Evolutionary conservation across 202 grass and related monocot genomes (phyloP), one percentile per base, ranked within the genome.

Genomic region (Miscanthus sacchariflorus): DNA sequence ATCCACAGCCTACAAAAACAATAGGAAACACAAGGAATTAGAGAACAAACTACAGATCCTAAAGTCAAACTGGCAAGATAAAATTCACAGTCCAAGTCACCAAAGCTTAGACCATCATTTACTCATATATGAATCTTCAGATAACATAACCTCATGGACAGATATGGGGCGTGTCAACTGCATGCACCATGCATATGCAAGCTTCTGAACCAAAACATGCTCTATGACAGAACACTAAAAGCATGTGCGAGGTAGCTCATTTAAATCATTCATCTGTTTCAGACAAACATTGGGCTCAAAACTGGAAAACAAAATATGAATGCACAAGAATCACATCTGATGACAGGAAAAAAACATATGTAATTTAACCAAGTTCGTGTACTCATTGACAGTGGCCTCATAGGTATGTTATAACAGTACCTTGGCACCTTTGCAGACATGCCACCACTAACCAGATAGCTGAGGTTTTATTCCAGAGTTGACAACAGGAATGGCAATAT

Each of bases 251-350:
- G 50, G 59, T 46, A 43, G 5, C 68, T 8, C n/a, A 52, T 40
- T 12, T 27, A 30, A 28, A 65, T 5, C 66, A 54, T 54, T 54
- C 19, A 6, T 54, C 11, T 77, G 9, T 36, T 39, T 12, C 18
- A 66, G 63, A 49, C 30, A 85, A 85, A 80, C 30, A 74, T 14
- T 49, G 1, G 12, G 3, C 42, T 78, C 3, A 28, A 56, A n/a
- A 56, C 14, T 44, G 43, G 70, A 82, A 44, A 78, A 83, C 21
- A 63, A 28, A 66, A 69, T 12, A 42, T 35, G 46, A 88, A 80
- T 70, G 11, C 11, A 50, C 14, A 50, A 17, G 48, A 50, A 50
- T 11, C 52, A 76, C 7, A 35, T 23, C 5, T 28, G 39, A 46
- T 61, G 48, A 76, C 39, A 85, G 23, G 5, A 17, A 17, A 50